Percentiles rank a stretch among this genome's conserved stretches.
Evolutionary conservation across 805 yeast genomes (phyloP).

Genomic region (Candida xiaguanensis): DNA sequence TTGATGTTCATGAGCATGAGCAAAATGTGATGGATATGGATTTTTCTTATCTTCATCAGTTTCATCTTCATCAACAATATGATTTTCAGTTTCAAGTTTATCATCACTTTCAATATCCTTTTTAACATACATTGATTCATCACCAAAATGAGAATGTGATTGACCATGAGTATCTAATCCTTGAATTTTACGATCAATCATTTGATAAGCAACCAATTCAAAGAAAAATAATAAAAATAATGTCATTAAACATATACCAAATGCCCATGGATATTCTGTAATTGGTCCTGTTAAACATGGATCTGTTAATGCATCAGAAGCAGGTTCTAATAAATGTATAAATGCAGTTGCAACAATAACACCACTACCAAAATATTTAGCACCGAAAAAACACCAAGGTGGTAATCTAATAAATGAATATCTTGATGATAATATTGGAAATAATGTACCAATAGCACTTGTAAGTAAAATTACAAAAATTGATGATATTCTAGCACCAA

Average conservation of each 20-base stretch:
- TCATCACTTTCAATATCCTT: slow-evolving; percentile 17
- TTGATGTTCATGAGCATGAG: slow-evolving; percentile 42
- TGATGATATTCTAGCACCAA: slow-evolving; percentile 56
- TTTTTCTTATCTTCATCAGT: slow-evolving; percentile 5
- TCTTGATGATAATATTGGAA: slow-evolving; percentile 60
- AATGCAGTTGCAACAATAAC: slow-evolving; percentile 81
- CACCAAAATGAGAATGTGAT: slow-evolving; percentile 56
- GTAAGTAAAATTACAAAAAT: slow-evolving; percentile 58
- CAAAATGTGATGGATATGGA: slow-evolving; percentile 38
- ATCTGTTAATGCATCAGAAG: slow-evolving; percentile 51
- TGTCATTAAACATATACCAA: slow-evolving; percentile 49
- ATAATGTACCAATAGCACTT: slow-evolving; percentile 52
- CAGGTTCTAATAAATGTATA: slow-evolving; percentile 70
- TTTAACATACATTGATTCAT: slow-evolving; percentile 28
- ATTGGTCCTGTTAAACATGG: slow-evolving; percentile 64
- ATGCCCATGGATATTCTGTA: slow-evolving; percentile 51
- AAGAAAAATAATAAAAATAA: slow-evolving; percentile 49
- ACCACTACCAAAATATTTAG: slow-evolving; percentile 80
- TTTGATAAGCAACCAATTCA: slow-evolving; percentile 48
- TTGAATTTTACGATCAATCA: slow-evolving; percentile 35
- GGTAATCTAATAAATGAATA: slow-evolving; percentile 60
- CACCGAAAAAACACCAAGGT: slow-evolving; percentile 57
- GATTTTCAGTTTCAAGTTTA: not conserved
- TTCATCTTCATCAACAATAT: not conserved
- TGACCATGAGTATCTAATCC: slow-evolving; percentile 27